Percentiles rank a stretch among this genome's conserved stretches.
These are phyloP conservation scores for Chlorella sp. DNA, from an alignment of 139 green algal species.

Conservation along the genomic window DNA sequence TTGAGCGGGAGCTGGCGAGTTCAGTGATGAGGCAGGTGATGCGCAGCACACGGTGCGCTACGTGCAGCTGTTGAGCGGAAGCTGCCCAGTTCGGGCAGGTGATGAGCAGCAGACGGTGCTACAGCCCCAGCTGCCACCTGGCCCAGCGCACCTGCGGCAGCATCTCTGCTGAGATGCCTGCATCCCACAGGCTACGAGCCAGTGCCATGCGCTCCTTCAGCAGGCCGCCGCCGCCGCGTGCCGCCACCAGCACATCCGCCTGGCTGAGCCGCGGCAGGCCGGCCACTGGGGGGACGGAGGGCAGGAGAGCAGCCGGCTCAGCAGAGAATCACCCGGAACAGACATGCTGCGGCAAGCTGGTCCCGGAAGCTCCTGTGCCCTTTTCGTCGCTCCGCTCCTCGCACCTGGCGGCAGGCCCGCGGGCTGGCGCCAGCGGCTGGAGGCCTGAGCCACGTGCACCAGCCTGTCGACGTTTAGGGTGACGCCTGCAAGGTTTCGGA, in stretches of 20 bases:
- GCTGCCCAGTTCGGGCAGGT: no score
- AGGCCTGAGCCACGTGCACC: conserved; percentile 31
- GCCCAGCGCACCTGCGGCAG: conserved; percentile 41
- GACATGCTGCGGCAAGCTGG: neutral
- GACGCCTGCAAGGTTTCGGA: conserved; percentile 47
- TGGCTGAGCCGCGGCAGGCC: conserved; percentile 28
- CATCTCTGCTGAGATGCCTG: conserved; percentile 74
- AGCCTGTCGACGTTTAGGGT: conserved; percentile 75
- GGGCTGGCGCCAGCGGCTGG: conserved; percentile 3
- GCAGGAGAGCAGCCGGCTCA: neutral
- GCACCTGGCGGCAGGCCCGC: neutral
- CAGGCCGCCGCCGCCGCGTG: conserved; percentile 70
- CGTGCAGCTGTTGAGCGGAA: no score
- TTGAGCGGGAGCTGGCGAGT: no score
- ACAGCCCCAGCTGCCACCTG: no score
- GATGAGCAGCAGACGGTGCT: no score
- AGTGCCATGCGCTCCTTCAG: conserved; percentile 75
- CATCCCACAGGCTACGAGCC: conserved; percentile 67
- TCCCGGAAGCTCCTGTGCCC: no score
- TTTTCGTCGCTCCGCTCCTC: neutral
- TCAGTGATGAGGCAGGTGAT: no score
- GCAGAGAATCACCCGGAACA: neutral
- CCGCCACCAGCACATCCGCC: conserved; percentile 82
- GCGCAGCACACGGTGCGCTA: no score
- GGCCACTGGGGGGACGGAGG: neutral